Conservation (phyloP, 495 filamentous ascomycete genomes). For the Neurospora sp. region DNA sequence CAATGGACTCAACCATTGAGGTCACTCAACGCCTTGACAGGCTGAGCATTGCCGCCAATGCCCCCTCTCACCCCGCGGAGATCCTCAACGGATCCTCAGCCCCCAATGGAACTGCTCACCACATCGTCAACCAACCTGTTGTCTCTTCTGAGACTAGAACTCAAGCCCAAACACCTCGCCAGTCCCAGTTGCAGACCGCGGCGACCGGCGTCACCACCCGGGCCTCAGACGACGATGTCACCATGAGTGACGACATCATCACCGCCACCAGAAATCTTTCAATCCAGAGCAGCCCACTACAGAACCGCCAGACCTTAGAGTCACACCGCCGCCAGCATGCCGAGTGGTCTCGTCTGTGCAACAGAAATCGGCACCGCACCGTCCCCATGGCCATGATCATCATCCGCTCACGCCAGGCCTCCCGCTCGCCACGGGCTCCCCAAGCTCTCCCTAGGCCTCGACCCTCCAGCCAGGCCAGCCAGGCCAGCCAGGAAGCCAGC, state of each 20-base stretch:
- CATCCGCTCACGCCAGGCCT: neutral
- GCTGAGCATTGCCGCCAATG: neutral
- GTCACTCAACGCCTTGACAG: neutral
- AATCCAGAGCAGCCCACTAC: neutral
- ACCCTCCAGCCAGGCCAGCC: neutral
- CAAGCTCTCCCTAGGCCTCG: neutral
- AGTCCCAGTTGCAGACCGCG: too few relatives aligned
- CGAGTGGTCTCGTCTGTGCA: neutral
- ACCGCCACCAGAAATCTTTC: neutral
- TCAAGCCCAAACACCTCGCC: neutral
- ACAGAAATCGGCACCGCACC: too few relatives aligned
- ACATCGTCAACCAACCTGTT: neutral
- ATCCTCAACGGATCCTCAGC: neutral
- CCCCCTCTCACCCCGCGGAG: neutral
- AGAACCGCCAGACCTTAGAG: neutral
- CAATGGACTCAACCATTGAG: neutral
- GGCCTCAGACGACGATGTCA: neutral
- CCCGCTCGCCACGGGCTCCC: neutral
- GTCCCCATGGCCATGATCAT: too few relatives aligned
- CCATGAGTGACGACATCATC: neutral
- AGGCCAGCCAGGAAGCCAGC: neutral
- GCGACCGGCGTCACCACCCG: neutral
- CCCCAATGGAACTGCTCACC: neutral
- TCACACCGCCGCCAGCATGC: neutral
- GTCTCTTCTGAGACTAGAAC: neutral